Evolutionary conservation across 257 asterid genomes (phyloP).

Genomic region (Ballota nigra): DNA sequence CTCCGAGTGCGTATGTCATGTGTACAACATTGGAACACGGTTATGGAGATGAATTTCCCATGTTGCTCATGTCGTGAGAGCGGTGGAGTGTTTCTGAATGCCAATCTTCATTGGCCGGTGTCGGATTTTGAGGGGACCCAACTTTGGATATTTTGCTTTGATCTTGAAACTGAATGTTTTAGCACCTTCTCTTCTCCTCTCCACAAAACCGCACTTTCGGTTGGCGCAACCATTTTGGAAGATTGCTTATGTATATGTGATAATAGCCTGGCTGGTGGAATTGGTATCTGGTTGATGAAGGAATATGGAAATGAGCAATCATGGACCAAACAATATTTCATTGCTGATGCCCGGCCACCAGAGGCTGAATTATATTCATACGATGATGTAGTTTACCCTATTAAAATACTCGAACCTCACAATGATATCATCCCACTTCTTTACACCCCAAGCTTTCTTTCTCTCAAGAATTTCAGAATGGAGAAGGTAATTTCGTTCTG

Average conservation of each 20-base stretch:
- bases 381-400: constrained; percentile 9
- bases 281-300: constrained; percentile 47
- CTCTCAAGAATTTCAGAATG: constrained; percentile 15
- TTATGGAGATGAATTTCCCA: constrained; percentile 25
- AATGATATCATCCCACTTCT: background rate
- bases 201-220: background rate
- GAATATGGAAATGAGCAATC: constrained; percentile 27
- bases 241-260: constrained; percentile 29
- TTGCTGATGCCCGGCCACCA: background rate
- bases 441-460: constrained; percentile 31
- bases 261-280: constrained; percentile 21
- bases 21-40: constrained; percentile 41
- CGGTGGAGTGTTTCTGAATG: constrained; percentile 31
- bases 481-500: constrained; percentile 16
- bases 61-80: background rate
- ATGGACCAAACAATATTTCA: constrained; percentile 34
- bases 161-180: constrained; percentile 31
- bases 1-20: constrained; percentile 17
- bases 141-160: constrained; percentile 28
- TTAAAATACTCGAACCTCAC: constrained; percentile 21
- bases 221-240: constrained; percentile 14
- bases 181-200: constrained; percentile 18
- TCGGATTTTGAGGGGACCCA: constrained; percentile 7
- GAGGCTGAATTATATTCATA: background rate
- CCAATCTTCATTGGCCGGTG: constrained; percentile 41